Evolutionary conservation across 495 filamentous ascomycete genomes (phyloP).

Genomic region (Tuber microsphaerosporum): DNA sequence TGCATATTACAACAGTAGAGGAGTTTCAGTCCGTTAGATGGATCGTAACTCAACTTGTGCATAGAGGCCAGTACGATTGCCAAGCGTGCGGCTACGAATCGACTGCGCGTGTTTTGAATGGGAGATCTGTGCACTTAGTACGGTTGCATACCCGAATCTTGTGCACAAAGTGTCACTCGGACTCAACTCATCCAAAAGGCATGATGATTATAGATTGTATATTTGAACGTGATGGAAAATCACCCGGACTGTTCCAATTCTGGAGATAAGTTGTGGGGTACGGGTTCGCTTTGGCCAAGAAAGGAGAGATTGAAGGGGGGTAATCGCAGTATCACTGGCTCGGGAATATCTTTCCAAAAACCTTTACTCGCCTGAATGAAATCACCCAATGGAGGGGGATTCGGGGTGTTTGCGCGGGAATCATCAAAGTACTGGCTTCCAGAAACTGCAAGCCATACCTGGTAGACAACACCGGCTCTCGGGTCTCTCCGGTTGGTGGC

Average conservation of each 20-base stretch:
- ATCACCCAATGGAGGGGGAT: neutral
- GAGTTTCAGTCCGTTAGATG: neutral
- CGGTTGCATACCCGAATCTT: too few species aligned
- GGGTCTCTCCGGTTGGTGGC: neutral
- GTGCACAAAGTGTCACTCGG: neutral
- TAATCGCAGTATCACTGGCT: neutral
- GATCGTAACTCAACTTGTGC: neutral
- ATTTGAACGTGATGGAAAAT: neutral
- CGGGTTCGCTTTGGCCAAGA: neutral
- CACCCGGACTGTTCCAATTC: neutral
- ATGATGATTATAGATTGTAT: neutral
- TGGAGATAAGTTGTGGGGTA: neutral
- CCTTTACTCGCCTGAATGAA: neutral
- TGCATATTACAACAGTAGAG: neutral
- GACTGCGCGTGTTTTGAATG: neutral
- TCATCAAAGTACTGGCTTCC: neutral
- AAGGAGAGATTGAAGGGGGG: neutral
- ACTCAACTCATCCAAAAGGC: too few species aligned
- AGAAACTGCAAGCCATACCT: neutral
- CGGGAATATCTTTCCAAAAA: neutral
- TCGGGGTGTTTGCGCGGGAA: neutral
- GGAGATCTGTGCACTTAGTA: neutral
- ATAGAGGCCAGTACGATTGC: neutral
- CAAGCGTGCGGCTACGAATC: neutral
- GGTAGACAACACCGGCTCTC: neutral